Evolutionary conservation across 176 grass and related monocot genomes (phyloP).

Genomic region (Phoenix dactylifera): DNA sequence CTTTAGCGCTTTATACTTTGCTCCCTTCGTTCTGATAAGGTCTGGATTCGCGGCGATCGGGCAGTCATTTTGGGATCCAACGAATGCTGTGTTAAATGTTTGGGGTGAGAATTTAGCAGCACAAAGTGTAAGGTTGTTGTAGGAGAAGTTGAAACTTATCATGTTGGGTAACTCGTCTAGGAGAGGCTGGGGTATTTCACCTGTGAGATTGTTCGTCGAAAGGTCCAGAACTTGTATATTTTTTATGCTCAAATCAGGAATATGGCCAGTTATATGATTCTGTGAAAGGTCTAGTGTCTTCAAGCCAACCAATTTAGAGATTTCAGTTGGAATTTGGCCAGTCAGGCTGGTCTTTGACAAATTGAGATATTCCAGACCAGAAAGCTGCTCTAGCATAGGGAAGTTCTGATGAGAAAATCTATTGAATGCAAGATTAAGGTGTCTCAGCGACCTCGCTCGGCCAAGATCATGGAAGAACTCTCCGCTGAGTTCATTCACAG

Average conservation of each 20-base stretch:
- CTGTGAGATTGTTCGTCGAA: constrained; percentile 86
- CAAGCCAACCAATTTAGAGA: constrained; percentile 45
- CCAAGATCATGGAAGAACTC: constrained; percentile 29
- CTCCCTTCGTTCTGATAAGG: constrained; percentile 23
- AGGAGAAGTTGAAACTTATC: constrained; percentile 86
- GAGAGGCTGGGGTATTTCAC: constrained; percentile 67
- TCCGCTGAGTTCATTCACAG: constrained; percentile 53
- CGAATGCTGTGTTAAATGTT: constrained; percentile 48
- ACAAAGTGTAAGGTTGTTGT: constrained; percentile 92
- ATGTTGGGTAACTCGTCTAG: constrained; percentile 46
- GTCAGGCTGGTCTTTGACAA: constrained; percentile 66
- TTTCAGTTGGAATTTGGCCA: constrained; percentile 36
- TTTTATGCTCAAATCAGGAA: constrained; percentile 52
- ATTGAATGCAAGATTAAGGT: constrained; percentile 88
- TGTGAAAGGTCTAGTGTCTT: constrained; percentile 74
- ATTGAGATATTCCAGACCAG: constrained; percentile 72
- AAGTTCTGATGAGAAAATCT: constrained; percentile 41
- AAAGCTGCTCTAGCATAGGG: constrained; percentile 28
- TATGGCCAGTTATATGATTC: constrained; percentile 56
- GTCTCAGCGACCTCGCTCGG: constrained; percentile 35
- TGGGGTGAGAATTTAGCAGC: constrained; percentile 52
- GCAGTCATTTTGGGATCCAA: constrained; percentile 68
- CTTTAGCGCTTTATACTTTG: constrained; percentile 32
- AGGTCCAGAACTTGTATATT: constrained; percentile 53
- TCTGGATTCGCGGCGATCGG: constrained; percentile 83